Percentiles rank a stretch among this genome's conserved stretches.
Evolutionary conservation across 805 yeast species (phyloP).

Genomic region (Sungouiozyma intestinalis): DNA sequence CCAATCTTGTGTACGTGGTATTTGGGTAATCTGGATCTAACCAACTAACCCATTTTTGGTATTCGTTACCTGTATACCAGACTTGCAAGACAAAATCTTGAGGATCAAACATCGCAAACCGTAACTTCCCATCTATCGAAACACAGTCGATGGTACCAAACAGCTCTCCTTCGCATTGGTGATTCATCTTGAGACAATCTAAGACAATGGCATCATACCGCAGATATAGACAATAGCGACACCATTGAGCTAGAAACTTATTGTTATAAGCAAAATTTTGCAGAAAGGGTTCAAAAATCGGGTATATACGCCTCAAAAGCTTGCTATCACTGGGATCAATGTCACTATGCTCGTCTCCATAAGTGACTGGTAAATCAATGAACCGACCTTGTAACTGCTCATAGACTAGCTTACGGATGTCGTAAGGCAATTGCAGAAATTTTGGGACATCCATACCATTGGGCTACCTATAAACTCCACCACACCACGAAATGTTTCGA

Average conservation of each 20-base stretch:
- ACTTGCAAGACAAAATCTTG: slow-evolving; percentile 14
- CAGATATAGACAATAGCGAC: slow-evolving; percentile 18
- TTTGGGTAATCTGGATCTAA: slow-evolving; percentile 4
- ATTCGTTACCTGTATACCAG: slow-evolving; percentile 22
- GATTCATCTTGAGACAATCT: slow-evolving; percentile 22
- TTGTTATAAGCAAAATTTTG: slow-evolving; percentile 20
- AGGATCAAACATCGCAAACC: slow-evolving; percentile 16
- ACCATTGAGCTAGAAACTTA: slow-evolving; percentile 16
- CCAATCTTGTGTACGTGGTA: slow-evolving; percentile 9
- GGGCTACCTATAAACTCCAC: no score
- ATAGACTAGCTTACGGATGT: slow-evolving; percentile 19
- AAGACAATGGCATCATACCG: slow-evolving; percentile 23
- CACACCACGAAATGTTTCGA: no score
- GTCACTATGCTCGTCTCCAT: neutral
- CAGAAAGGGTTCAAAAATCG: slow-evolving; percentile 13
- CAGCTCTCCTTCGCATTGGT: slow-evolving; percentile 15
- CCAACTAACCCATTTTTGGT: slow-evolving; percentile 13
- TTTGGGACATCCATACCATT: slow-evolving; percentile 4
- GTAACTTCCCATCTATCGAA: slow-evolving; percentile 9
- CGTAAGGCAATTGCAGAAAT: slow-evolving; percentile 19
- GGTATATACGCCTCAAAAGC: slow-evolving; percentile 7
- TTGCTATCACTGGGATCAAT: slow-evolving; percentile 1
- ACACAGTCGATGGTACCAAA: slow-evolving; percentile 20
- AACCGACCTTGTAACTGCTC: slow-evolving; percentile 15
- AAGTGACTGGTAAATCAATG: slow-evolving; percentile 1